A percentile compares a stretch with the other conserved stretches of the same genome.
These are phyloP conservation scores for Erythrophleum fordii DNA, from an alignment of 306 rosid species.

Conservation along the genomic window DNA sequence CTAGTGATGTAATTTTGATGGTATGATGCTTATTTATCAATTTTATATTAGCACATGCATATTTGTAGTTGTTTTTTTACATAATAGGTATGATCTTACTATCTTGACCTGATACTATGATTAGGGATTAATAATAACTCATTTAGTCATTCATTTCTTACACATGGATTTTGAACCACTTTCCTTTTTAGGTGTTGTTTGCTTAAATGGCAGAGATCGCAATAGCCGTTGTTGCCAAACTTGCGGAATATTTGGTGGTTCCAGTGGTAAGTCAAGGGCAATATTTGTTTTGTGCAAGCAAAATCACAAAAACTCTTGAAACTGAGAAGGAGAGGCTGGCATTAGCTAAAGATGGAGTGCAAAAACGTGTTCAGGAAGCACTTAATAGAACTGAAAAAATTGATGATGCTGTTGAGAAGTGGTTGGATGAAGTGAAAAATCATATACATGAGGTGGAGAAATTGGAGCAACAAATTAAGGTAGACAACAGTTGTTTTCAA, in stretches of 20 bases:
- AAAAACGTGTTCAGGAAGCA: background rate
- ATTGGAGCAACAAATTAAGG: background rate
- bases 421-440: background rate
- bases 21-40: too few relatives aligned
- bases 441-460: background rate
- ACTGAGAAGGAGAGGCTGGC: background rate
- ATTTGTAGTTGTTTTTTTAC: too few relatives aligned
- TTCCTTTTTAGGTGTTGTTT: background rate
- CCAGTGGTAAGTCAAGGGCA: too few relatives aligned
- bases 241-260: background rate
- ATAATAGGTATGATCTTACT: too few relatives aligned
- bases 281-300: too few relatives aligned
- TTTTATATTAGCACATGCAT: too few relatives aligned
- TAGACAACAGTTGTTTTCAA: background rate
- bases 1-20: too few relatives aligned
- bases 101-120: too few relatives aligned
- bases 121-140: too few relatives aligned
- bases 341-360: background rate
- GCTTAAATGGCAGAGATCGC: background rate
- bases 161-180: background rate
- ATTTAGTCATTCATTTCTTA: too few relatives aligned
- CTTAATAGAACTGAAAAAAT: background rate
- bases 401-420: background rate
- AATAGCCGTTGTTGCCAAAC: background rate
- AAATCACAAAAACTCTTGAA: too few relatives aligned